Evolutionary conservation across 345 rosid genomes (phyloP).

Genomic region (Ceriops zippeliana): DNA sequence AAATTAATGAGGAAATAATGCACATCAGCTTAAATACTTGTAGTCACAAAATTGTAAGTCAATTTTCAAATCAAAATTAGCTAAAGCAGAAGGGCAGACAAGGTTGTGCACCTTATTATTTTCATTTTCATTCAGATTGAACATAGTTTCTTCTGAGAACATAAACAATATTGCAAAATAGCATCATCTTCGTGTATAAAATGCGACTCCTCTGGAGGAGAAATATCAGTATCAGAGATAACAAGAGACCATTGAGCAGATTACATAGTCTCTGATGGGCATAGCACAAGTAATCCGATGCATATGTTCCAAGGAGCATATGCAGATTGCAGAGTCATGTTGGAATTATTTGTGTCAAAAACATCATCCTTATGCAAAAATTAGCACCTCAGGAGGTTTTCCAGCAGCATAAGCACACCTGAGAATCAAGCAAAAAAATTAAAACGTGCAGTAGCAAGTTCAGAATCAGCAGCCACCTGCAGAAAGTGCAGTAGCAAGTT

Average conservation of each 20-base stretch:
- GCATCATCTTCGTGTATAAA: conserved; percentile 16
- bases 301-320: conserved; percentile 11
- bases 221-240: conserved; percentile 6
- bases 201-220: conserved; percentile 17
- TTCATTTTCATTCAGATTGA: conserved; percentile 5
- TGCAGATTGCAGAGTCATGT: conserved; percentile 1
- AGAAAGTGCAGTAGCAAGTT: too few species aligned
- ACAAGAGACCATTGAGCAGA: background rate
- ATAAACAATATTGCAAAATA: conserved; percentile 22
- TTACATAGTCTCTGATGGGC: conserved; percentile 24
- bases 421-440: too few species aligned
- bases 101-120: too few species aligned
- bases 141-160: conserved; percentile 23
- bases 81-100: too few species aligned
- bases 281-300: conserved; percentile 22
- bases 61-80: background rate
- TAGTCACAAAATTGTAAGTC: background rate
- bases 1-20: background rate
- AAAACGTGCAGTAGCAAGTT: too few species aligned
- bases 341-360: too few species aligned
- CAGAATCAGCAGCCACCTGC: too few species aligned
- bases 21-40: background rate
- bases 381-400: too few species aligned
- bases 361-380: too few species aligned
- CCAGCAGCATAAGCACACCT: too few species aligned